Evolutionary conservation across 169 alveolate species (phyloP), one percentile per base, ranked within the genome.

Genomic region (Theileria luwenshuni): DNA sequence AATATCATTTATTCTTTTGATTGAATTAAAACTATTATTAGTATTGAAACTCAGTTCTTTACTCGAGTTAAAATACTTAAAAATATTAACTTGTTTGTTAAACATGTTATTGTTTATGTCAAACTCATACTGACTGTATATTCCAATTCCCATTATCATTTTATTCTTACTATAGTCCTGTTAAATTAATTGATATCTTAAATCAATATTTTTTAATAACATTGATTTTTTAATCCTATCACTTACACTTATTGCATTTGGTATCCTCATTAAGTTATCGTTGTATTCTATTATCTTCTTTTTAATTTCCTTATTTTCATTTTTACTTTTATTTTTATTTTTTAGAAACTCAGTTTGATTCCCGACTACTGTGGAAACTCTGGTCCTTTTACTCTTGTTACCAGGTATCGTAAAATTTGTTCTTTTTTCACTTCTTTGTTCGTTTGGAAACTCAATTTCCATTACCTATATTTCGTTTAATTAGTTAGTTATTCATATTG

Each of bases 41-140:
- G n/a, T n/a, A n/a, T n/a, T n/a, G n/a, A n/a, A n/a, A n/a, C n/a
- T n/a, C n/a, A n/a, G n/a, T n/a, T n/a, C n/a, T n/a, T n/a, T 17
- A 45, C 52, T 45, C 15, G 52, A 45, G 52, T 15, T 23, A 71
- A n/a, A n/a, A n/a, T 74, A 76, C 62, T 68, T 43, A 43, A 59
- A 62, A 19, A 76, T 60, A 5, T 76, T 68, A 2, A 69, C 60
- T 43, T 45, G 42, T 47, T 76, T 77, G 61, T 69, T 76, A 23
- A 71, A 8, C 27, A 76, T 19, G 79, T 68, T 67, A 51, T 76
- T 52, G 17, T 76, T 41, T 45, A 62, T 62, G 65, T 76, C 85
- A 45, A 76, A 76, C 63, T 76, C 85, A 56, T 52, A 76, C 51
- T 76, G 85, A 58, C 85, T 76, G 67, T 76, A 76, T 69, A 76